These are phyloP conservation scores for Handroanthus guayacan DNA, from an alignment of 257 asterid species.

Conservation along the genomic window DNA sequence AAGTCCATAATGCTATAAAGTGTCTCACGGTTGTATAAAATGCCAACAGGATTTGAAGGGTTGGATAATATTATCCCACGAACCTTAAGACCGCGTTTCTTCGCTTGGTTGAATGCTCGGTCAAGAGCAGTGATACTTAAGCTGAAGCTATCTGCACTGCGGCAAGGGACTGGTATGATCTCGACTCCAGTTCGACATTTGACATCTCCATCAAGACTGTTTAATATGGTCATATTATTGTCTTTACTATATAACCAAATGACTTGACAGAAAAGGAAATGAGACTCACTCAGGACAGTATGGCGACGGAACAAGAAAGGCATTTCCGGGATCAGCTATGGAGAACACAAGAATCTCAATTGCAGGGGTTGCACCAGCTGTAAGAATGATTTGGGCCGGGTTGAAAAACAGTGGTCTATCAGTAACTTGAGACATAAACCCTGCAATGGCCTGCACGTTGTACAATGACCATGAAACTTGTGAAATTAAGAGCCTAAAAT, in stretches of 20 bases:
- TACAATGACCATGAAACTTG: background rate
- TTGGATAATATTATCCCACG: constrained; percentile 68
- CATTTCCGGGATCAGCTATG: constrained; percentile 74
- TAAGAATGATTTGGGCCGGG: constrained; percentile 57
- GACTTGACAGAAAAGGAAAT: background rate
- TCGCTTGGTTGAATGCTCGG: constrained; percentile 68
- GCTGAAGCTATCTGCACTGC: constrained; percentile 71
- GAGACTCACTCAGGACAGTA: constrained; percentile 70
- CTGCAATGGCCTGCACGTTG: constrained; percentile 60
- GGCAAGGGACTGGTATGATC: constrained; percentile 70
- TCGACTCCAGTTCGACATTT: constrained; percentile 74
- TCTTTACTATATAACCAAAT: constrained; percentile 7
- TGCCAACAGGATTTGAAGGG: constrained; percentile 74
- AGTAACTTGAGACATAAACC: constrained; percentile 61
- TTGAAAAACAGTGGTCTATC: constrained; percentile 54
- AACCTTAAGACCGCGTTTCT: constrained; percentile 67
- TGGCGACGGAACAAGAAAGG: constrained; percentile 76
- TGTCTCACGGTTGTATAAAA: constrained; percentile 50
- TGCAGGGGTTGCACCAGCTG: constrained; percentile 67
- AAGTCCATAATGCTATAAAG: constrained; percentile 62
- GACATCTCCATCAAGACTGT: constrained; percentile 72
- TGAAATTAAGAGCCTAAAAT: background rate
- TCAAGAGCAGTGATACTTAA: constrained; percentile 59
- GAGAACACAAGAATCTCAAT: constrained; percentile 71
- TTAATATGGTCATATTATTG: constrained; percentile 26